Conservation (phyloP, 495 filamentous ascomycete genomes). For the Xylona heveae region DNA sequence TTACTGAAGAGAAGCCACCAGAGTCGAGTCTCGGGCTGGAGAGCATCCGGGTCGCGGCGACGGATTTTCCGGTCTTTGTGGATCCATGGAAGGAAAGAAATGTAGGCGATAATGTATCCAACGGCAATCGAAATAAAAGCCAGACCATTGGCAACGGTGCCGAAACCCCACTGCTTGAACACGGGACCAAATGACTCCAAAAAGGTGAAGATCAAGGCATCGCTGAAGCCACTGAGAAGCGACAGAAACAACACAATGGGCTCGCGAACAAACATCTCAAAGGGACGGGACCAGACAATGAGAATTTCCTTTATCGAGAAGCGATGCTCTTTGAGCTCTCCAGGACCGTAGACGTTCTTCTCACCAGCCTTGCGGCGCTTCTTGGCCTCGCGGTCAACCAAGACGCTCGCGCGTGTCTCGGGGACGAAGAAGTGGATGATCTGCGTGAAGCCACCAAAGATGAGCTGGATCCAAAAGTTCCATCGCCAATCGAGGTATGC, state of each 20-base stretch:
- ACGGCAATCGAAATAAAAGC: slow-evolving; percentile 35
- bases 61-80: slow-evolving; percentile 25
- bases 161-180: slow-evolving; percentile 36
- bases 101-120: slow-evolving; percentile 37
- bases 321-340: slow-evolving; percentile 38
- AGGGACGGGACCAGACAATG: slow-evolving; percentile 33
- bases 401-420: slow-evolving; percentile 33
- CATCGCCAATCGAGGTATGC: slow-evolving; percentile 28
- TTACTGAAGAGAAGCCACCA: slow-evolving; percentile 35
- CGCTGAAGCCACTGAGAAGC: slow-evolving; percentile 37
- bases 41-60: slow-evolving; percentile 26
- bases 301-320: slow-evolving; percentile 34
- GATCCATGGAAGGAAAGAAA: slow-evolving; percentile 31
- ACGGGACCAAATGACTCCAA: slow-evolving; percentile 37
- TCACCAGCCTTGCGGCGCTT: slow-evolving; percentile 25
- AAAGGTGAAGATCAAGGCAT: slow-evolving; percentile 46
- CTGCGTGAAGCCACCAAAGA: slow-evolving; percentile 35
- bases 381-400: slow-evolving; percentile 40
- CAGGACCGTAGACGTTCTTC: slow-evolving; percentile 40
- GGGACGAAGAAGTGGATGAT: slow-evolving; percentile 30
- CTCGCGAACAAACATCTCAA: slow-evolving; percentile 38
- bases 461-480: slow-evolving; percentile 37
- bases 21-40: slow-evolving; percentile 39
- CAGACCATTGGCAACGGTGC: slow-evolving; percentile 25
- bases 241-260: slow-evolving; percentile 38